Conservation (phyloP, 148 eudicot genomes). For the Agrostemma githago region DNA sequence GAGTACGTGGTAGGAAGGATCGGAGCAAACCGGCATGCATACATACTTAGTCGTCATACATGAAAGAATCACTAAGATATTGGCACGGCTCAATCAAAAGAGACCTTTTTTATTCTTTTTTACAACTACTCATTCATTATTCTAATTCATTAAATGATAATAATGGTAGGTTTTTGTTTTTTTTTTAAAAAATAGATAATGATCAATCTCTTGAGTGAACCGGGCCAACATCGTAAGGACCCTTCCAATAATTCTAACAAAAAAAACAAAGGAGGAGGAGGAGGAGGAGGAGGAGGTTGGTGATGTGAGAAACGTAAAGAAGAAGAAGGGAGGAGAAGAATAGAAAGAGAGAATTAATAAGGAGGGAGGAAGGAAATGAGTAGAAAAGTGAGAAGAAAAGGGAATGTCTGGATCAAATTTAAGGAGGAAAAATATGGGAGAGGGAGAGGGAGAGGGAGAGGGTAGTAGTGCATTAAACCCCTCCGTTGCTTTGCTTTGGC, state of each 20-base stretch:
- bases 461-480: slow-evolving; percentile 23
- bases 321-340: not conserved
- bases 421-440: slow-evolving; percentile 20
- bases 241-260: slow-evolving; percentile 19
- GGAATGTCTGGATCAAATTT: slow-evolving; percentile 31
- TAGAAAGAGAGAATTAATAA: not conserved
- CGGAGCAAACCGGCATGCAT: not conserved
- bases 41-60: not conserved
- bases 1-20: too few relatives aligned
- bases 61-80: slow-evolving; percentile 46
- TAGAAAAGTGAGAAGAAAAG: slow-evolving; percentile 7
- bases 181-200: too few relatives aligned
- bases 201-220: slow-evolving; percentile 38
- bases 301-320: not conserved
- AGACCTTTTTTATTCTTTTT: not conserved
- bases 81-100: slow-evolving; percentile 54
- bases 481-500: not conserved
- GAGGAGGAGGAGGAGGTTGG: too few relatives aligned
- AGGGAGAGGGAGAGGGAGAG: not conserved
- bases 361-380: not conserved
- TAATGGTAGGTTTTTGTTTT: too few relatives aligned
- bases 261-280: not conserved
- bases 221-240: slow-evolving; percentile 46
- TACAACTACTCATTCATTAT: not conserved
- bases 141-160: too few relatives aligned